Conservation (phyloP, 371 early-diverging fungal species). For the Choanephora cucurbitarum region DNA sequence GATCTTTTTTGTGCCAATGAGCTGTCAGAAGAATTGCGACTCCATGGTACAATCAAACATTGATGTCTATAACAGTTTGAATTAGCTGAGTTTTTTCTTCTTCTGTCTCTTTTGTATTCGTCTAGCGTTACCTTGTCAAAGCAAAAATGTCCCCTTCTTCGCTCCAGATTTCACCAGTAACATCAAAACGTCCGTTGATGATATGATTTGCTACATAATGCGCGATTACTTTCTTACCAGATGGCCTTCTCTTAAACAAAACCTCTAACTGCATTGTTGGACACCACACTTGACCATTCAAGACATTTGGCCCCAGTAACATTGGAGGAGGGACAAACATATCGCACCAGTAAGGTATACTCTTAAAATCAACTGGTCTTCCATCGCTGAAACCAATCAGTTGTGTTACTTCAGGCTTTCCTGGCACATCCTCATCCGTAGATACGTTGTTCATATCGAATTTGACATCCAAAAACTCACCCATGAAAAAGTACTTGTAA, state of each 20-base stretch:
- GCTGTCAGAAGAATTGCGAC: conserved; percentile 23
- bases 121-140: conserved; percentile 40
- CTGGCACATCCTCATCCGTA: conserved; percentile 7
- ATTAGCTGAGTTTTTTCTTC: background rate
- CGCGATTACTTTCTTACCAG: conserved; percentile 28
- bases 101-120: background rate
- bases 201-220: conserved; percentile 42
- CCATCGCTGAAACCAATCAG: conserved; percentile 35
- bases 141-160: conserved; percentile 37
- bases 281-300: conserved; percentile 41
- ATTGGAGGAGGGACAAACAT: conserved; percentile 45
- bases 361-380: conserved; percentile 40
- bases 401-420: conserved; percentile 40
- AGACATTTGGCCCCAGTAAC: conserved; percentile 28
- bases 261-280: conserved; percentile 53
- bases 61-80: conserved; percentile 29
- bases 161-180: conserved; percentile 46
- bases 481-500: conserved; percentile 34
- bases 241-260: conserved; percentile 43
- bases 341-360: conserved; percentile 48
- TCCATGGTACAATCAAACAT: conserved; percentile 42
- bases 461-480: conserved; percentile 17
- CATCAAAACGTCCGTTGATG: conserved; percentile 44
- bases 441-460: conserved; percentile 13
- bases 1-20: background rate